Base-by-base conservation (phyloP, 2,329 filamentous ascomycete genomes). In the Ophiocordyceps unilateralis region DNA sequence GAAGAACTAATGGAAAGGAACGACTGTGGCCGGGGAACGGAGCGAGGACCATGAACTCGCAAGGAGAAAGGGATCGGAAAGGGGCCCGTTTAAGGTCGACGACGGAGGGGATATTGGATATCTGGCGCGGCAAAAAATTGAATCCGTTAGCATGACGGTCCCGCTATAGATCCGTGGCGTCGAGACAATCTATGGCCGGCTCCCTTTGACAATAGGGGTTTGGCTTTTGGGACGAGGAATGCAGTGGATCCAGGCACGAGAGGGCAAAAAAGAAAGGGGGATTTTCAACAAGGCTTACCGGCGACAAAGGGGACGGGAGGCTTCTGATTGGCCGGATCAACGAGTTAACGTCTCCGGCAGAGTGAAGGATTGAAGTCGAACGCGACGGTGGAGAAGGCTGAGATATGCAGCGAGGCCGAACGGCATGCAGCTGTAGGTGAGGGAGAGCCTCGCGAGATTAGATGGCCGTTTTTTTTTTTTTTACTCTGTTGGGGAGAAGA, bases 281-380 rank as follows among this genome's bases (percentile, higher is more conserved):
- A 6, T 7, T 17, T 34, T 34, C 32, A n/a, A 34, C 32, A 34
- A 34, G 32, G 32, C 32, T 34, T 34, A 34, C 32, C 32, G 32
- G 58, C 61, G 63, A 59, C 58, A 60, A 58, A 65, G 60, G 64
- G 66, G 64, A 65, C 60, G 64, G 58, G 66, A 48, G 51, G 65
- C 63, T 65, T 65, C 59, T 64, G 57, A 59, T 57, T 56, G 57
- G 66, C 67, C 67, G 72, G 68, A 76, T 68, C 65, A 69, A 73
- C 72, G 73, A 76, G 70, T 64, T 70, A 76, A 76, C 71, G 72
- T 74, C 70, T 76, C 72, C 73, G 68, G 72, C 68, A 56, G 57
- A 59, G 56, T 58, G 63, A 62, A 64, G 58, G 54, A 56, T 56
- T 54, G 52, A 55, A 58, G 51, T 56, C 57, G 60, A 65, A 60